Evolutionary conservation across 139 green algal species (phyloP), one percentile per base, ranked within the genome.

Genomic region (Chlamydomonas asymmetrica): DNA sequence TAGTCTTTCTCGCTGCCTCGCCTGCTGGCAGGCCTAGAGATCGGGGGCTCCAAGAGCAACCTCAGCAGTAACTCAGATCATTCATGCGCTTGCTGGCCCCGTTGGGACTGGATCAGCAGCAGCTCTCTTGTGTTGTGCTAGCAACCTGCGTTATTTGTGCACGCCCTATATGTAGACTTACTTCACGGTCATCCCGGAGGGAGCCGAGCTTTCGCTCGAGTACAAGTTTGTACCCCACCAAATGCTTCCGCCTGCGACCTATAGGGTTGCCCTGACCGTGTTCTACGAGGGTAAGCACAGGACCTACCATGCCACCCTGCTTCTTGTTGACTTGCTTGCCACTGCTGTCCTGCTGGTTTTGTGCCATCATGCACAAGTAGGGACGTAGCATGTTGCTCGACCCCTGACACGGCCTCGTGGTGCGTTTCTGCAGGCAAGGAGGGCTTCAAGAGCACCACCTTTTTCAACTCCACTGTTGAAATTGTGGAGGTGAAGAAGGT

Each of bases 381-480:
- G n/a, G n/a, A n/a, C n/a, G n/a, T n/a, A n/a, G n/a, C n/a, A n/a
- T n/a, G n/a, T n/a, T n/a, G n/a, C n/a, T n/a, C n/a, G n/a, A n/a
- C n/a, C n/a, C n/a, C n/a, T n/a, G n/a, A n/a, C n/a, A n/a, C n/a
- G n/a, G n/a, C n/a, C n/a, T n/a, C n/a, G n/a, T n/a, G n/a, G n/a
- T n/a, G n/a, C n/a, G n/a, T n/a, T n/a, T n/a, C n/a, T n/a, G n/a
- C n/a, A n/a, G n/a, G 41, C 10, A 41, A 57, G 6, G 59, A 77
- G 4, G 71, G 71, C 43, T 77, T 77, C 32, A 77, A 77, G 71
- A 80, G 59, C 80, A 91, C 71, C 54, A 88, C 81, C 7, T 91
- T 92, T 68, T 95, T 95, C 84, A 95, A 95, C 79, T 61, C 82
- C 43, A 95, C 90, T 18, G 68, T 95, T 3, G 82, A 89, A 31